Evolutionary conservation across 768 basidiomycete genomes (phyloP), one percentile per base, ranked within the genome.

Genomic region (Macrolepiota dolichaula): DNA sequence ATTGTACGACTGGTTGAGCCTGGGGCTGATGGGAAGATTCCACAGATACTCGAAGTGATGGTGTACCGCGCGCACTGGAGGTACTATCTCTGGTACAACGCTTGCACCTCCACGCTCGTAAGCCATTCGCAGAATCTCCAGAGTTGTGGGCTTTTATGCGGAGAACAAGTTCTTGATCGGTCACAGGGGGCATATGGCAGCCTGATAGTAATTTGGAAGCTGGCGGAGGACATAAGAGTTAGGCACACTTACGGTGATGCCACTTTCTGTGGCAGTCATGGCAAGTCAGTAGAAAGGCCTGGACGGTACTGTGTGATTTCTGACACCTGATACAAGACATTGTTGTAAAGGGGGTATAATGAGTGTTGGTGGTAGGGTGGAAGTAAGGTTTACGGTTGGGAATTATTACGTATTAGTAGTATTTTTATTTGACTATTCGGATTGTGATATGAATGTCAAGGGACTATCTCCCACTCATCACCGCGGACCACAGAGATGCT

Each of bases 231-330:
- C 12, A 27, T 25, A 13, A 22, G 47, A 24, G 12, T 24, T 27
- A 10, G 10, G 10, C 47, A 27, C 25, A 66, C 73, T 55, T 59
- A 76, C 76, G 69, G 57, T 79, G 78, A 57, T 79, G 78, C 70
- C 72, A 78, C 22, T 62, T 63, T 1, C 55, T 54, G 1, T 56
- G n/a, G 54, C 78, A 78, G 46, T 40, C 32, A 15, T 56, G 35
- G 59, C 78, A 79, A 7, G 65, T 65, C 32, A 79, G 66, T 6
- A 78, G 67, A 55, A 78, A 75, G 7, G 70, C 72, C 25, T 59
- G 61, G 3, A 71, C 69, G 17, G 55, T 63, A n/a, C 66, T 70
- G 42, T 64, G 51, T 0, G 67, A 50, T 51, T 62, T 60, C 7
- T 60, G 54, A 63, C 77, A 79, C 29, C 66, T 64, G 11, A 52